Conservation (phyloP, 768 basidiomycete genomes). For the Calocera viscosa region DNA sequence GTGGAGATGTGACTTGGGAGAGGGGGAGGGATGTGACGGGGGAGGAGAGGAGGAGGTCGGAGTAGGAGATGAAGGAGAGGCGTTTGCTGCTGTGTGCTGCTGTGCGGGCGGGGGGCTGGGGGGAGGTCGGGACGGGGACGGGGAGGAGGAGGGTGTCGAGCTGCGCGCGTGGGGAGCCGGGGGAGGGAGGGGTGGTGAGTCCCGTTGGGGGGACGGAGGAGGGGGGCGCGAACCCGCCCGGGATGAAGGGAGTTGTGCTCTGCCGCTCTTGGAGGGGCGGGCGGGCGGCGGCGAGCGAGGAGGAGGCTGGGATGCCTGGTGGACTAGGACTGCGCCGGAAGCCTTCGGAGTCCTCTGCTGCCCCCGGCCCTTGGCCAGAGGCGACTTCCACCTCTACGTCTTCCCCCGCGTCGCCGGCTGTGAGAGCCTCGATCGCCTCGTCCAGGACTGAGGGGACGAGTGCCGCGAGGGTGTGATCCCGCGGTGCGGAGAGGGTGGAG, state of each 20-base stretch:
- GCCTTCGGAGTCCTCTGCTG: conserved; percentile 39
- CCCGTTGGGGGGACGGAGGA: conserved; percentile 24
- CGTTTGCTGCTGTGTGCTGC: conserved; percentile 50
- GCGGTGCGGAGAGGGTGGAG: conserved; percentile 14
- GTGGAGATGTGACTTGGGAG: conserved; percentile 53
- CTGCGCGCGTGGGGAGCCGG: conserved; percentile 19
- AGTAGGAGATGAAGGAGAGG: conserved; percentile 80
- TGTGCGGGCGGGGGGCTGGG: conserved; percentile 29
- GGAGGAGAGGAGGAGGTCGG: conserved; percentile 66
- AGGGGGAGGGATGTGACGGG: conserved; percentile 62
- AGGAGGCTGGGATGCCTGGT: neutral
- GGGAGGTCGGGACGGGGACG: conserved; percentile 19
- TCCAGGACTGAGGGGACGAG: conserved; percentile 66
- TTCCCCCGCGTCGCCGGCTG: conserved; percentile 16
- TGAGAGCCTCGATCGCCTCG: conserved; percentile 62
- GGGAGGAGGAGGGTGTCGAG: conserved; percentile 12
- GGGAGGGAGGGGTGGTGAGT: conserved; percentile 12
- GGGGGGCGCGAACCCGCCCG: conserved; percentile 19
- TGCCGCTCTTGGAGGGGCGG: neutral
- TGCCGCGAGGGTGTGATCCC: conserved; percentile 26
- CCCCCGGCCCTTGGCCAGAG: conserved; percentile 25
- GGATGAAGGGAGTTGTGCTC: neutral
- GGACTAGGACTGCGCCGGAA: conserved; percentile 28
- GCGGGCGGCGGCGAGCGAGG: neutral
- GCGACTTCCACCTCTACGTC: conserved; percentile 1